phyloP scores from a whole-genome alignment of 352 stramenopile species.

The Pythium myriotylum region DNA sequence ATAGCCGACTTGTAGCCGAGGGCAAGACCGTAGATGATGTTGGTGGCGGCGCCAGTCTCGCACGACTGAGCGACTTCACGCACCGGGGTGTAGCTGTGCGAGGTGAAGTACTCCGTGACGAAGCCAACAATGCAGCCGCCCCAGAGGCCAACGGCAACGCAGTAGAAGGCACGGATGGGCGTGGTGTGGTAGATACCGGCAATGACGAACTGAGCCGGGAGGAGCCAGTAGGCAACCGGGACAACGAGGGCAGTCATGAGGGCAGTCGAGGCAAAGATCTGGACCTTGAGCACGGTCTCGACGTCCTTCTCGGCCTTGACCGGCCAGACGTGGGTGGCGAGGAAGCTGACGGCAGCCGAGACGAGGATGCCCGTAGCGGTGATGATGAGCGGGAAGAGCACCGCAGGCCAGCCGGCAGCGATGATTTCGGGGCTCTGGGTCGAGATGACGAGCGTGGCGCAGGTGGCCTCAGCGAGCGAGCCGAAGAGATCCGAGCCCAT shows the following conservation, averaged over 20 bases:
- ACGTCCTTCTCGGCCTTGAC: slow-evolving; percentile 96
- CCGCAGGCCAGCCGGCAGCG: slow-evolving; percentile 91
- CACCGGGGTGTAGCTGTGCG: slow-evolving; percentile 96
- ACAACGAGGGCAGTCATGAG: slow-evolving; percentile 95
- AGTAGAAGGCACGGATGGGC: slow-evolving; percentile 91
- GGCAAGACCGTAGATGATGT: slow-evolving; percentile 99
- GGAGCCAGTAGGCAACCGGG: slow-evolving; percentile 89
- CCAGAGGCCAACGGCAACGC: slow-evolving; percentile 95
- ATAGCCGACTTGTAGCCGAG: slow-evolving; percentile 99
- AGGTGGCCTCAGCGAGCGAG: slow-evolving; percentile 98
- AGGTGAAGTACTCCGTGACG: slow-evolving; percentile 99
- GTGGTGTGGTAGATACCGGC: slow-evolving; percentile 66
- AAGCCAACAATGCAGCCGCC: slow-evolving; percentile 98
- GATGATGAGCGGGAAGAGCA: slow-evolving; percentile 97
- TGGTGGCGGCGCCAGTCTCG: slow-evolving; percentile 98
- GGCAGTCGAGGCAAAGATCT: slow-evolving; percentile 97
- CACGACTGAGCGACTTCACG: slow-evolving; percentile 96
- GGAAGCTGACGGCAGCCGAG: slow-evolving; percentile 95
- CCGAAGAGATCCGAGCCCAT: slow-evolving; percentile 99
- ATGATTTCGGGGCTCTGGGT: slow-evolving; percentile 91
- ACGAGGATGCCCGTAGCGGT: slow-evolving; percentile 97
- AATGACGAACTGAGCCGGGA: slow-evolving; percentile 93
- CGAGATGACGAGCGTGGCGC: slow-evolving; percentile 97
- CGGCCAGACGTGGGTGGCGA: slow-evolving; percentile 96
- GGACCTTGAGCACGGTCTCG: slow-evolving; percentile 97